Conservation (phyloP, 352 stramenopile genomes). For the Globisporangium middletonii region DNA sequence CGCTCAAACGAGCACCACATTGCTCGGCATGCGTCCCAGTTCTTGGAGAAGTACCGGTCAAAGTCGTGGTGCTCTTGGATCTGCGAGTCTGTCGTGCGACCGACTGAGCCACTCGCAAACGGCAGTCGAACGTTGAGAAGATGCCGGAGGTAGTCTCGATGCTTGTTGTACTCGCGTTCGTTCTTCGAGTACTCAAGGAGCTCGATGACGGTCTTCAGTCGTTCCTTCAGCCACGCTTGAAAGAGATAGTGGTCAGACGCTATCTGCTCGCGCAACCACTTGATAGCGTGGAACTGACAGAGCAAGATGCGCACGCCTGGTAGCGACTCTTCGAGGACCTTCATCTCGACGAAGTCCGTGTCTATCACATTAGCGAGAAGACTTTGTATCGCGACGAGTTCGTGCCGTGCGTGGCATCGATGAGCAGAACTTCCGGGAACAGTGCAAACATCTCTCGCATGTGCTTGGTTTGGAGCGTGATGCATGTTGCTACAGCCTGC, state of each 20-base stretch:
- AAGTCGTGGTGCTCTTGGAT: conserved; percentile 4
- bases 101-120: neutral
- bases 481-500: too few relatives aligned
- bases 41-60: conserved; percentile 17
- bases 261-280: conserved; percentile 14
- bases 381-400: too few relatives aligned
- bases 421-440: too few relatives aligned
- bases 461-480: too few relatives aligned
- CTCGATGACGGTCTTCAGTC: conserved; percentile 6
- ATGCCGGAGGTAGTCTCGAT: conserved; percentile 8
- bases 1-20: conserved; percentile 15
- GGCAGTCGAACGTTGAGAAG: neutral
- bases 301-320: conserved; percentile 8
- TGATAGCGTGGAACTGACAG: conserved; percentile 23
- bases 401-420: too few relatives aligned
- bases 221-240: conserved; percentile 14
- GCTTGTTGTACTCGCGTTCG: conserved; percentile 4
- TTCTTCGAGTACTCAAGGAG: conserved; percentile 15
- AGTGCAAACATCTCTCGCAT: too few relatives aligned
- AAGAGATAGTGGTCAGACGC: conserved; percentile 10
- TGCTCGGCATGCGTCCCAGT: conserved; percentile 13
- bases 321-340: conserved; percentile 9
- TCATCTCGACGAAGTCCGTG: conserved; percentile 22
- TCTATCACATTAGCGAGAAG: conserved; percentile 11
- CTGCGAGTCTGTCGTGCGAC: neutral